Conservation (phyloP, 2,329 filamentous ascomycete genomes). For the Colletotrichum abscissum region DNA sequence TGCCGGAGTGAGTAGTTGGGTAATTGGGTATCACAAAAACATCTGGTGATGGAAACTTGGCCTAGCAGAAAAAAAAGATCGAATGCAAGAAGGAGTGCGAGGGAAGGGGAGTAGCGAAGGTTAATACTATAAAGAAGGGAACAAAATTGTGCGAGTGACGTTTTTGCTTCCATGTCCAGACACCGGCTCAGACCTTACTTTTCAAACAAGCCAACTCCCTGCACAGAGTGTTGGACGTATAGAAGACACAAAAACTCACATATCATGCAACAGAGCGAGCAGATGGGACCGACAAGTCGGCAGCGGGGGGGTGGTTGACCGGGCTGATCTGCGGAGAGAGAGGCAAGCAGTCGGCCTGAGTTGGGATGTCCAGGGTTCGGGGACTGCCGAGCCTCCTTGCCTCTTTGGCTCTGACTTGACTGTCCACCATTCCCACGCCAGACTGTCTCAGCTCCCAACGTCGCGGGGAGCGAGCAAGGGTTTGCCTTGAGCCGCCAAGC, state of each 20-base stretch:
- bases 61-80: neutral
- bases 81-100: neutral
- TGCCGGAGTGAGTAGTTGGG: conserved; percentile 30
- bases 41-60: conserved; percentile 27
- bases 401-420: conserved; percentile 32
- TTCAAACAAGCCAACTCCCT: conserved; percentile 29
- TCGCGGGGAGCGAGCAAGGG: conserved; percentile 30
- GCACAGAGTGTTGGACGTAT: conserved; percentile 28
- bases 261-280: conserved; percentile 33
- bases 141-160: conserved; percentile 21
- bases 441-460: conserved; percentile 33
- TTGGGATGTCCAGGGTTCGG: conserved; percentile 36
- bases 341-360: conserved; percentile 13
- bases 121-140: conserved; percentile 31
- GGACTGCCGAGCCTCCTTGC: conserved; percentile 28
- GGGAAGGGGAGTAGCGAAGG: conserved; percentile 12
- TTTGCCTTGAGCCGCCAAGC: conserved; percentile 17
- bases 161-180: conserved; percentile 23
- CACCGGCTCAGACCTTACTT: conserved; percentile 32
- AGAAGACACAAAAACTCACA: conserved; percentile 31
- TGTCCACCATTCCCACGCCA: conserved; percentile 33
- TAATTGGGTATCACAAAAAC: conserved; percentile 35
- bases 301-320: neutral
- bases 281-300: conserved; percentile 30
- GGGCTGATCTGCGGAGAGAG: conserved; percentile 30